Percentiles rank a stretch among this genome's conserved stretches.
Evolutionary conservation across 768 basidiomycete species (phyloP).

Genomic region (Leccinum aurantiacum): DNA sequence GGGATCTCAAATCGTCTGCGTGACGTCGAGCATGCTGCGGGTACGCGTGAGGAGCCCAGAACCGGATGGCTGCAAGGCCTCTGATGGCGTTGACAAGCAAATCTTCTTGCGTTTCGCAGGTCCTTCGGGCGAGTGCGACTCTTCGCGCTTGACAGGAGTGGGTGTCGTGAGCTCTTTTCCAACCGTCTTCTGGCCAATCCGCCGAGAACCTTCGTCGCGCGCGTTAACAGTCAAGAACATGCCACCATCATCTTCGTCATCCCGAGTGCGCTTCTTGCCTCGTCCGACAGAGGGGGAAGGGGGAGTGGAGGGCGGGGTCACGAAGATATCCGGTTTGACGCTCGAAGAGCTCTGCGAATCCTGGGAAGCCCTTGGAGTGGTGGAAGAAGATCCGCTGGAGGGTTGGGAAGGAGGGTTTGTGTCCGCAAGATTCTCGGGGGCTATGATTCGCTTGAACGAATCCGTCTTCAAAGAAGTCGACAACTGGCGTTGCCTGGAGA

Average conservation of each 20-base stretch:
- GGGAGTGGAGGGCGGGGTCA: conserved; percentile 3
- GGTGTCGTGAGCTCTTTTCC: not conserved
- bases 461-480: conserved; percentile 8
- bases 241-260: conserved; percentile 6
- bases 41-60: conserved; percentile 2
- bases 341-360: not conserved
- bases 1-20: not conserved
- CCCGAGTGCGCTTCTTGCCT: conserved; percentile 20
- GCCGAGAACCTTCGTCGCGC: not conserved
- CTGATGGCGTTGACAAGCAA: not conserved
- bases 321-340: not conserved
- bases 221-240: not conserved
- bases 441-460: conserved; percentile 10
- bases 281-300: conserved; percentile 11
- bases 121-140: not conserved
- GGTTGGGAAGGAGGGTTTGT: not conserved
- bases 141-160: conserved; percentile 3
- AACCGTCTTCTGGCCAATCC: not conserved
- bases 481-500: conserved; percentile 11
- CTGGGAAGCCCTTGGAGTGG: not conserved
- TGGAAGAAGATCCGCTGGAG: not conserved
- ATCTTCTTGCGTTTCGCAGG: conserved; percentile 18
- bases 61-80: not conserved
- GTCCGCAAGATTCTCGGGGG: not conserved
- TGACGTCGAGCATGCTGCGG: conserved; percentile 3